These are phyloP conservation scores for Cyclocybe aegerita DNA, from an alignment of 768 basidiomycete genomes.

Conservation along the genomic window DNA sequence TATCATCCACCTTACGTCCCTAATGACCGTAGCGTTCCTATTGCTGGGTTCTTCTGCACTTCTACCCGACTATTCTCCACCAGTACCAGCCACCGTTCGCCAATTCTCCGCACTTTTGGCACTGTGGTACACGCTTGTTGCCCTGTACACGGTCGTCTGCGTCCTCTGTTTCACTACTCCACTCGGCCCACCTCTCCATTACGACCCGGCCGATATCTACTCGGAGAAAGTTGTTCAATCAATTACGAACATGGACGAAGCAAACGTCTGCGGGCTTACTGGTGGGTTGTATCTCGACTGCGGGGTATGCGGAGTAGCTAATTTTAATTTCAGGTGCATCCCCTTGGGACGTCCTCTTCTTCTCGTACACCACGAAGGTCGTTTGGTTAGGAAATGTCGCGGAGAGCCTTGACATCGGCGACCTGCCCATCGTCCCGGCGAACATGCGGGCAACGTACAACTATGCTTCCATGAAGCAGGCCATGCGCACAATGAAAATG, in stretches of 20 bases:
- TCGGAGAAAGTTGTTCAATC: constrained; percentile 63
- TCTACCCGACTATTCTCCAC: constrained; percentile 46
- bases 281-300: constrained; percentile 28
- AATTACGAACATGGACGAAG: constrained; percentile 59
- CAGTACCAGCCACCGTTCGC: constrained; percentile 25
- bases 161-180: constrained; percentile 53
- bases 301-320: not conserved
- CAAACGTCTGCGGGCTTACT: constrained; percentile 73
- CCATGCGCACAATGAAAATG: constrained; percentile 50
- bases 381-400: constrained; percentile 79
- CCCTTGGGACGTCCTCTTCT: constrained; percentile 65
- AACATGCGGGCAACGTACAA: constrained; percentile 68
- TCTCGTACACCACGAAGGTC: constrained; percentile 86
- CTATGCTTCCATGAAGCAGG: constrained; percentile 63
- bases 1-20: constrained; percentile 58
- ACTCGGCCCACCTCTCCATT: constrained; percentile 73
- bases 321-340: constrained; percentile 45
- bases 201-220: constrained; percentile 72
- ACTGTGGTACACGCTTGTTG: constrained; percentile 56
- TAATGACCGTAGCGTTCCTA: constrained; percentile 47
- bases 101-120: constrained; percentile 20
- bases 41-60: constrained; percentile 40
- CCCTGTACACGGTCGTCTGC: constrained; percentile 46
- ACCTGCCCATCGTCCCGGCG: constrained; percentile 79
- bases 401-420: constrained; percentile 79